These are phyloP conservation scores for Lepraria neglecta DNA, from an alignment of 495 filamentous ascomycete genomes.

Conservation along the genomic window DNA sequence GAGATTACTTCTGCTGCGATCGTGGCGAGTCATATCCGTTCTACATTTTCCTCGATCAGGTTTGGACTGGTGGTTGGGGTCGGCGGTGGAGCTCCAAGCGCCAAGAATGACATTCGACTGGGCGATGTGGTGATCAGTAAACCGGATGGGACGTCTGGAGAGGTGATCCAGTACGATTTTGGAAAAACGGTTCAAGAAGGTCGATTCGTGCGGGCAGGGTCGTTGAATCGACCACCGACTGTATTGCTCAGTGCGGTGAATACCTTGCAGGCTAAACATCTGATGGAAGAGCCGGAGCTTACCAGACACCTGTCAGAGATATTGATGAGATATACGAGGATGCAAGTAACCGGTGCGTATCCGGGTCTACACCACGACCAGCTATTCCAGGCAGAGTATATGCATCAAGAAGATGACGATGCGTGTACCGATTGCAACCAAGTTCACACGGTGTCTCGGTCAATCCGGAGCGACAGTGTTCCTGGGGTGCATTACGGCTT, in stretches of 20 bases:
- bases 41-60: no score
- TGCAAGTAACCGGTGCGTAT: conserved; percentile 20
- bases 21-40: no score
- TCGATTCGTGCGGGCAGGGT: no score
- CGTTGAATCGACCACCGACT: no score
- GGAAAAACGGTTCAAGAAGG: no score
- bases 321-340: conserved; percentile 22
- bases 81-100: no score
- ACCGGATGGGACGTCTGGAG: no score
- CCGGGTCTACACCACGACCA: conserved; percentile 27
- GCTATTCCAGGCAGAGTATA: conserved; percentile 32
- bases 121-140: no score
- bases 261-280: conserved; percentile 29
- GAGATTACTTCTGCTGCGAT: conserved; percentile 35
- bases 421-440: conserved; percentile 27
- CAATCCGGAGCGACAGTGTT: conserved; percentile 17
- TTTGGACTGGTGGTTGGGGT: no score
- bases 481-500: conserved; percentile 31
- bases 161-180: no score
- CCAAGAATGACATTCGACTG: no score
- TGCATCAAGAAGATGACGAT: conserved; percentile 21
- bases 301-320: conserved; percentile 25
- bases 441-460: conserved; percentile 21
- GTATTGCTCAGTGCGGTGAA: no score
- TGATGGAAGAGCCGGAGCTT: conserved; percentile 17